Evolutionary conservation across 495 filamentous ascomycete genomes (phyloP).

Genomic region (Copromyces sp.): DNA sequence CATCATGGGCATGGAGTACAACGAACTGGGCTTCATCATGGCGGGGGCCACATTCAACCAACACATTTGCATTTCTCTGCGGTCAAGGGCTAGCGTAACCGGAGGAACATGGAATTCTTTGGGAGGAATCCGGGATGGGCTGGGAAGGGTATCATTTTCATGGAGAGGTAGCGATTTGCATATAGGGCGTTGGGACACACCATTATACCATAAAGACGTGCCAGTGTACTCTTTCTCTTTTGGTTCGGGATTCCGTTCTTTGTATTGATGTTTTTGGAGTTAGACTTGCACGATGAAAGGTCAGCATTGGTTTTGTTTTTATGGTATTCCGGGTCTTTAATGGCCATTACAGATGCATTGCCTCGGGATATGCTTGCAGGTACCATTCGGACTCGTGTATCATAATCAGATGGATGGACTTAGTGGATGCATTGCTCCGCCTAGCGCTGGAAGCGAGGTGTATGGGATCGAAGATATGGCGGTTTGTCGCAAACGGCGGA

Average conservation of each 20-base stretch:
- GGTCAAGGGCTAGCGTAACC: not conserved
- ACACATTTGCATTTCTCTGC: not conserved
- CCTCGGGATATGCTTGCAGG: not conserved
- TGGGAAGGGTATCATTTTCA: not conserved
- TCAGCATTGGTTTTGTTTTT: not conserved
- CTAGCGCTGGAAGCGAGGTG: not conserved
- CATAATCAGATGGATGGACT: not conserved
- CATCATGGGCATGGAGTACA: not conserved
- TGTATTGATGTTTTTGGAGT: not conserved
- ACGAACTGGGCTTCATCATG: not conserved
- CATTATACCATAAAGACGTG: constrained; percentile 1
- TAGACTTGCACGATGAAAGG: not conserved
- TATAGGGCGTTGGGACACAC: not conserved
- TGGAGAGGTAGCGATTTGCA: not conserved
- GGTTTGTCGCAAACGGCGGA: not conserved
- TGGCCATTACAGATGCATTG: not conserved
- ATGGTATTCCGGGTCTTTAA: not conserved
- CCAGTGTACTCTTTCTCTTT: not conserved
- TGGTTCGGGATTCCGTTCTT: not conserved
- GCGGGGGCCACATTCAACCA: not conserved
- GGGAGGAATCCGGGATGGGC: not conserved
- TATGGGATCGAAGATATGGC: not conserved
- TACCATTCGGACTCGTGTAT: not conserved
- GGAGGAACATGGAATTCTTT: not conserved
- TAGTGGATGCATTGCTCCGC: not conserved